phyloP scores from a whole-genome alignment of 2,329 filamentous ascomycete species.

The Alternaria sp. region DNA sequence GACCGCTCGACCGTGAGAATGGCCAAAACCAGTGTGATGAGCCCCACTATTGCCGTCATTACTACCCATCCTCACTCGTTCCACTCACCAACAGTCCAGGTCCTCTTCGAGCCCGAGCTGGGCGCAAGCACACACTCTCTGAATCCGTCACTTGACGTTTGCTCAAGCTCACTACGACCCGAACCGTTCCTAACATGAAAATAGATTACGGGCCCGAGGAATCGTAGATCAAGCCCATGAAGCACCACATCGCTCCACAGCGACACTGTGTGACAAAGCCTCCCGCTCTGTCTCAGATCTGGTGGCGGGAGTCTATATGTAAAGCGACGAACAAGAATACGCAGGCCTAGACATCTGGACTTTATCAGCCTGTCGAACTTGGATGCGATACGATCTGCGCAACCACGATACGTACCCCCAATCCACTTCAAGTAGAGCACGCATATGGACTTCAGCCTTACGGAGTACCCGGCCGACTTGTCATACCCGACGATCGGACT shows the following conservation, averaged over 20 bases:
- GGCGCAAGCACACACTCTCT: background rate
- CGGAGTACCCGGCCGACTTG: constrained; percentile 10
- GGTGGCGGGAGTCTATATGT: constrained; percentile 15
- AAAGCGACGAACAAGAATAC: background rate
- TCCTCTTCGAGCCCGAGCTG: background rate
- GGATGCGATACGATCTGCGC: constrained; percentile 11
- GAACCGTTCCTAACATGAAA: background rate
- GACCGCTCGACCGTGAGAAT: background rate
- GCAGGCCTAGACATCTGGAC: constrained; percentile 2
- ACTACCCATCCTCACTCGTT: background rate
- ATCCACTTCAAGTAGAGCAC: constrained; percentile 2
- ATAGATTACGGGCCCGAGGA: background rate
- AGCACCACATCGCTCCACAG: constrained; percentile 1
- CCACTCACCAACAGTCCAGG: background rate
- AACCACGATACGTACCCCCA: background rate
- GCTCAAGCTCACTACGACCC: background rate
- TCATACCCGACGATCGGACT: constrained; percentile 21
- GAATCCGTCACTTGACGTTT: background rate
- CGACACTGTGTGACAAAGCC: constrained; percentile 12
- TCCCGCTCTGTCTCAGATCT: constrained; percentile 25
- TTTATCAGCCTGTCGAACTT: background rate
- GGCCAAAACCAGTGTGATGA: background rate
- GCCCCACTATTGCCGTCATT: background rate
- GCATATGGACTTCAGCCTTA: constrained; percentile 21
- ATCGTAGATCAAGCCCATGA: background rate